Percentiles rank a stretch among this genome's conserved stretches.
These are phyloP conservation scores for Coniosporium apollinis DNA, from an alignment of 495 filamentous ascomycete genomes.

Conservation along the genomic window DNA sequence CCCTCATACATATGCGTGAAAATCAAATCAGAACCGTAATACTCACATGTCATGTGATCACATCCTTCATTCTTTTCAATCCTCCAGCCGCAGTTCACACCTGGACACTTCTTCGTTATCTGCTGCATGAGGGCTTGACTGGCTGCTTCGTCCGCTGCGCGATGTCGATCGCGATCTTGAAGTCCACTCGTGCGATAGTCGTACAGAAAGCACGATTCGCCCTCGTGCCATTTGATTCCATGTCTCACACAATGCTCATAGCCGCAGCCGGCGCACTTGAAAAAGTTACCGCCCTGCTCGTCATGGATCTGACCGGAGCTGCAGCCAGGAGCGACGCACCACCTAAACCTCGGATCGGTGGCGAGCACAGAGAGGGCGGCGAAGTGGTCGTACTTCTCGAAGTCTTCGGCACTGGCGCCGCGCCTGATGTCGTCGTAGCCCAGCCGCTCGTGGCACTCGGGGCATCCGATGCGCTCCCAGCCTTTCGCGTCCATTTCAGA, in stretches of 20 bases:
- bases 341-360: conserved; percentile 22
- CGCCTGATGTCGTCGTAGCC: conserved; percentile 9
- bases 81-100: conserved; percentile 8
- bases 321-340: conserved; percentile 22
- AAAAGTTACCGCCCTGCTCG: conserved; percentile 10
- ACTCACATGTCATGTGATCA: conserved; percentile 21
- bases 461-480: conserved; percentile 10
- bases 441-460: conserved; percentile 9
- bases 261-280: conserved; percentile 20
- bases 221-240: conserved; percentile 21
- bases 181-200: conserved; percentile 8
- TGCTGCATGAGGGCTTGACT: conserved; percentile 3
- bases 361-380: conserved; percentile 11
- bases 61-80: conserved; percentile 17
- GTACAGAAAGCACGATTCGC: conserved; percentile 19
- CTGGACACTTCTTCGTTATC: conserved; percentile 17
- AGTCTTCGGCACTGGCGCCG: conserved; percentile 5
- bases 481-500: conserved; percentile 9
- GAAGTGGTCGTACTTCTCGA: conserved; percentile 16
- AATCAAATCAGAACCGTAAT: background rate
- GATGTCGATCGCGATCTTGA: conserved; percentile 1
- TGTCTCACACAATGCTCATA: conserved; percentile 19
- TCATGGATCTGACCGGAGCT: conserved; percentile 23
- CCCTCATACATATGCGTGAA: background rate
- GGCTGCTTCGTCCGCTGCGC: conserved; percentile 13